Conservation (phyloP, 164 flowering plant species). For the Euptelea pleiosperma region DNA sequence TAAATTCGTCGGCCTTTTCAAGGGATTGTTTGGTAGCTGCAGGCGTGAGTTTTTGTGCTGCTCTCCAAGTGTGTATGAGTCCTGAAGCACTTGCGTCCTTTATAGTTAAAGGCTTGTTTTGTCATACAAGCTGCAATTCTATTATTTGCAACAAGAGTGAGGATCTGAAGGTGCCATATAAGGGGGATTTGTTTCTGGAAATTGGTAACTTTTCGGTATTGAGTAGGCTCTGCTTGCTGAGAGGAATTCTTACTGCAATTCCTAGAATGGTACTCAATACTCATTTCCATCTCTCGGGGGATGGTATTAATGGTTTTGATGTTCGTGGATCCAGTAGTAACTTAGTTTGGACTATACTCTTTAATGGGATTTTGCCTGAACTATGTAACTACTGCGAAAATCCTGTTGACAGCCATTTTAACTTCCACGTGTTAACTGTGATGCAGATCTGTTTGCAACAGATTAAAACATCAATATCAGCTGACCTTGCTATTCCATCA, state of each 20-base stretch:
- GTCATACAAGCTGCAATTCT: slow-evolving; percentile 24
- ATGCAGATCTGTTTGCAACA: slow-evolving; percentile 96
- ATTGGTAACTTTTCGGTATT: slow-evolving; percentile 46
- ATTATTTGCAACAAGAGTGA: slow-evolving; percentile 14
- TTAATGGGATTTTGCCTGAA: slow-evolving; percentile 88
- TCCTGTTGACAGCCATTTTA: slow-evolving; percentile 89
- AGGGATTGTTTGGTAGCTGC: slow-evolving; percentile 95
- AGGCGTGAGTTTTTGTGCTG: slow-evolving; percentile 87
- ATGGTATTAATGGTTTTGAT: slow-evolving; percentile 18
- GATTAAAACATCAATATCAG: slow-evolving; percentile 68
- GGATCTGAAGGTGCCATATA: slow-evolving; percentile 41
- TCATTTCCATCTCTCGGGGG: slow-evolving; percentile 27
- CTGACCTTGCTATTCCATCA: slow-evolving; percentile 31
- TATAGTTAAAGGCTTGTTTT: slow-evolving; percentile 51
- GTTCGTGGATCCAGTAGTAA: slow-evolving; percentile 14
- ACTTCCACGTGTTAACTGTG: slow-evolving; percentile 91
- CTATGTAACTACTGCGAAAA: slow-evolving; percentile 78
- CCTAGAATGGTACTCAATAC: slow-evolving; percentile 64
- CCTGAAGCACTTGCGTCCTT: slow-evolving; percentile 59
- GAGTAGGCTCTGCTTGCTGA: slow-evolving; percentile 80
- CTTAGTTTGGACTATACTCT: slow-evolving; percentile 64
- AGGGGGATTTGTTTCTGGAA: slow-evolving; percentile 50
- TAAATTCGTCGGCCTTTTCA: slow-evolving; percentile 71
- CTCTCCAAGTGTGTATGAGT: slow-evolving; percentile 68
- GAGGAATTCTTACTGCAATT: slow-evolving; percentile 94